Base-by-base conservation (phyloP, 495 filamentous ascomycete species). In the Terfezia boudieri region DNA sequence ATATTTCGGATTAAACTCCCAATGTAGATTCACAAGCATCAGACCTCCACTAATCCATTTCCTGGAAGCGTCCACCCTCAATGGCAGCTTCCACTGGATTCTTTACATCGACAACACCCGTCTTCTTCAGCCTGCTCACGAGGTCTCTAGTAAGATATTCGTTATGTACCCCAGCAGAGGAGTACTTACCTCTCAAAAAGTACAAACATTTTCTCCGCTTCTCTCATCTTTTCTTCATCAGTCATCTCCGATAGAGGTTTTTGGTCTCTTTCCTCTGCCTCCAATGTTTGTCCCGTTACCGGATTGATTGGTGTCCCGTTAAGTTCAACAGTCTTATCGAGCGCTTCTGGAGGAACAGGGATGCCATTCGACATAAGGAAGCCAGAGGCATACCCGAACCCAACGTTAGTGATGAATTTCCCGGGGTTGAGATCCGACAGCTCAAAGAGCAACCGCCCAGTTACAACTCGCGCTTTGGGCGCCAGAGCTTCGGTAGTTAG, bases 141-240 rank as follows among this genome's bases (percentile, higher is more conserved):
- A 46, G 2, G 17, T 46, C 14, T 14, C 8, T 8, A 20, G 14
- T 14, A 53, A 8, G 26, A 11, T 8, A 48, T 68, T 63, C 67
- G 59, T 49, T 20, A 20, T 46, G 41, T 5, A 46, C 0, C 1
- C 14, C 41, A 20, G 8, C 12, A 0, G 17, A 46, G 8, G 41
- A 14, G 23, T 32, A 61, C 68, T 59, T 70, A 85, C 84, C 87
- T 78, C 68, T 98, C 88, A 68, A 98, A 98, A 14, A 98, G 71
- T 12, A 96, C 86, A 69, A 96, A 94, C 0, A 98, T 69, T 60
- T 76, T 80, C 66, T 98, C 90, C 0, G 90, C 90, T 66, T 98
- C 90, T 49, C 84, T 72, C 63, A 94, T 86, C 67, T 83, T 94
- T 73, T 98, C 88, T 56, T 84, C 90, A 36, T 80, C 71, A 7